Evolutionary conservation across 306 rosid species (phyloP).

Genomic region (Ochetophila trinervis): DNA sequence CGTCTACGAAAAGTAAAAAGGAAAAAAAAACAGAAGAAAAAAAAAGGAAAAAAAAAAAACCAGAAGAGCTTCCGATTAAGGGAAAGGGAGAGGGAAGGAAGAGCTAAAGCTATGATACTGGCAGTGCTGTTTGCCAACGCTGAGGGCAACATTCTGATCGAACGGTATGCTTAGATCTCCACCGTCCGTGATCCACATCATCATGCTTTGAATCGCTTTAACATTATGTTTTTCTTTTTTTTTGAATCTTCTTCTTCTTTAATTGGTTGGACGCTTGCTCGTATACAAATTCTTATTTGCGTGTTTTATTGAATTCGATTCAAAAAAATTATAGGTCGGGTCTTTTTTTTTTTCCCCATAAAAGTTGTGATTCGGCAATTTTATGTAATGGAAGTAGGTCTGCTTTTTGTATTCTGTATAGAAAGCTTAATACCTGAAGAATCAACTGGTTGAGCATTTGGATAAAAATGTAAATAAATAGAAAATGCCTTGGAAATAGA

Average conservation of each 20-base stretch:
- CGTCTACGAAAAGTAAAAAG: too few relatives aligned
- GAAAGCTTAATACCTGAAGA: too few relatives aligned
- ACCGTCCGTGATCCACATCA: slow-evolving; percentile 1
- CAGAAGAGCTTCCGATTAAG: neutral
- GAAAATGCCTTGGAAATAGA: too few relatives aligned
- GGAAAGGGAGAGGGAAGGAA: slow-evolving; percentile 6
- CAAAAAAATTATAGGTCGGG: neutral
- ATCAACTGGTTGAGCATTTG: too few relatives aligned
- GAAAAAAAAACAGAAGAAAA: neutral
- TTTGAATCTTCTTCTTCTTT: neutral
- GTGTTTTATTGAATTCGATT: neutral
- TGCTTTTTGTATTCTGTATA: too few relatives aligned
- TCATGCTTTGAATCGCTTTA: neutral
- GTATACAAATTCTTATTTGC: neutral
- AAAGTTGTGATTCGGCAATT: neutral
- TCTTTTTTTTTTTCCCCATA: neutral
- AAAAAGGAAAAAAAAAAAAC: neutral
- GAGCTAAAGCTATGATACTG: slow-evolving; percentile 43
- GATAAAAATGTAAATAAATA: too few relatives aligned
- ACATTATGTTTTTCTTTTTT: neutral
- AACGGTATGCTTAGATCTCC: slow-evolving; percentile 50
- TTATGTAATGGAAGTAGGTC: too few relatives aligned
- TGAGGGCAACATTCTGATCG: slow-evolving; percentile 77
- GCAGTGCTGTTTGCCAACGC: slow-evolving; percentile 71
- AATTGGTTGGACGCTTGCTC: neutral